phyloP scores from a whole-genome alignment of 345 rosid genomes.

The Triadica sebifera region DNA sequence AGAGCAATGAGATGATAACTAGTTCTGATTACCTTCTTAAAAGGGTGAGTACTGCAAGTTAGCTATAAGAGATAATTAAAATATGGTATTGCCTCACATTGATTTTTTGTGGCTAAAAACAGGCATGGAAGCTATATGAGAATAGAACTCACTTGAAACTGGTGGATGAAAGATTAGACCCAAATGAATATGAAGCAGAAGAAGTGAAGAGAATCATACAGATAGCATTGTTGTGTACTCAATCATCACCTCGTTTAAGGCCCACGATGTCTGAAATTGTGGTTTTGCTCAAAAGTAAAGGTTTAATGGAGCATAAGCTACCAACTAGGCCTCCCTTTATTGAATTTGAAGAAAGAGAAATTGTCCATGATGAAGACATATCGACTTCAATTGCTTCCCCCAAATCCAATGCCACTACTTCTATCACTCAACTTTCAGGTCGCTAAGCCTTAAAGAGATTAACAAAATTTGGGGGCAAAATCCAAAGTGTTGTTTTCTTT shows the following conservation, averaged over 20 bases:
- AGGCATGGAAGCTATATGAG: constrained; percentile 45
- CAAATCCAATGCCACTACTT: constrained; percentile 23
- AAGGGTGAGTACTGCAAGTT: too few relatives aligned
- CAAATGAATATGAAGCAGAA: constrained; percentile 30
- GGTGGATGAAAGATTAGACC: constrained; percentile 32
- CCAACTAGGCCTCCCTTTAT: constrained; percentile 24
- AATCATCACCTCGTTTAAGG: constrained; percentile 25
- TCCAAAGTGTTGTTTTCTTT: too few relatives aligned
- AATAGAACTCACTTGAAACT: constrained; percentile 24
- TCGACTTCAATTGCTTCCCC: constrained; percentile 23
- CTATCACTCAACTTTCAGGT: constrained; percentile 19
- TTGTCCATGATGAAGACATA: not conserved
- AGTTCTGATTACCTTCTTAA: constrained; percentile 26
- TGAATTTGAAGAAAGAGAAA: constrained; percentile 12
- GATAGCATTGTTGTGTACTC: constrained; percentile 43
- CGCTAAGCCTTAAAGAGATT: constrained; percentile 2
- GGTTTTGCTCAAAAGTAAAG: constrained; percentile 28
- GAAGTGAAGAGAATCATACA: constrained; percentile 29
- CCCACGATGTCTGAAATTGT: constrained; percentile 42
- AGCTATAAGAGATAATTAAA: too few relatives aligned
- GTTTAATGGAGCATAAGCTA: constrained; percentile 4
- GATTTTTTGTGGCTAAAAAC: not conserved
- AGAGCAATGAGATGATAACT: constrained; percentile 20
- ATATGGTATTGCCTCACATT: too few relatives aligned
- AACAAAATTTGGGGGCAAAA: too few relatives aligned